A percentile compares a stretch with the other conserved stretches of the same genome.
These are phyloP conservation scores for Elsinoe batatas DNA, from an alignment of 2,329 filamentous ascomycete species.

Conservation along the genomic window DNA sequence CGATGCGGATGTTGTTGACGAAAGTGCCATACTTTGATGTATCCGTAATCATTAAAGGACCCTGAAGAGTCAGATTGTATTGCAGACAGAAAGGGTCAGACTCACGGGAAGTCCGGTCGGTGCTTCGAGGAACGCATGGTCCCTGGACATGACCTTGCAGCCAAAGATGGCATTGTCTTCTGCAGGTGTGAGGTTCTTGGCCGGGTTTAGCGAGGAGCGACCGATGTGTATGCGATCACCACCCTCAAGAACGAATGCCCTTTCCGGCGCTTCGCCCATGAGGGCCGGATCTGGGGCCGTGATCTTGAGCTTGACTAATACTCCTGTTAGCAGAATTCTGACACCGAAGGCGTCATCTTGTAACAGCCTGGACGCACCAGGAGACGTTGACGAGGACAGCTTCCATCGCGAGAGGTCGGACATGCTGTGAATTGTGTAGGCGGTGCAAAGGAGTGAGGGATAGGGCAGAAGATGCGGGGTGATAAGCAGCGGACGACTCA, in stretches of 20 bases:
- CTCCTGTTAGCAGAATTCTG: background rate
- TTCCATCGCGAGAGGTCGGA: background rate
- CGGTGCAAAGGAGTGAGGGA: background rate
- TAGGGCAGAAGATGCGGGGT: background rate
- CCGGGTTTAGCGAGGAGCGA: constrained; percentile 32
- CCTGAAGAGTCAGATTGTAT: constrained; percentile 11
- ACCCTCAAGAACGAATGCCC: constrained; percentile 25
- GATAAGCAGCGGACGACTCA: background rate
- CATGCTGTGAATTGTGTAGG: background rate
- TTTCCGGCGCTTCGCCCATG: constrained; percentile 15
- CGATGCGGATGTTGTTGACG: constrained; percentile 24
- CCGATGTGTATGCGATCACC: constrained; percentile 29
- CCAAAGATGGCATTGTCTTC: constrained; percentile 28
- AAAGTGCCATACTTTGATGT: constrained; percentile 27
- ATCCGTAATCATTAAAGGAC: constrained; percentile 24
- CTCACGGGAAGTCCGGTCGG: constrained; percentile 12
- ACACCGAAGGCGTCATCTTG: background rate
- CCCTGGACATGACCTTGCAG: constrained; percentile 28
- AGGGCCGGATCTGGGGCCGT: background rate
- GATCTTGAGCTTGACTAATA: background rate
- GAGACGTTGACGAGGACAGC: background rate
- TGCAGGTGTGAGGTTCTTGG: constrained; percentile 24
- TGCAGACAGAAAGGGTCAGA: background rate
- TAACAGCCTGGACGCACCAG: background rate
- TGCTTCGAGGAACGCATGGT: constrained; percentile 25